Evolutionary conservation across 1,284 basidiomycete species (phyloP).

Genomic region (Kwoniella shivajii): DNA sequence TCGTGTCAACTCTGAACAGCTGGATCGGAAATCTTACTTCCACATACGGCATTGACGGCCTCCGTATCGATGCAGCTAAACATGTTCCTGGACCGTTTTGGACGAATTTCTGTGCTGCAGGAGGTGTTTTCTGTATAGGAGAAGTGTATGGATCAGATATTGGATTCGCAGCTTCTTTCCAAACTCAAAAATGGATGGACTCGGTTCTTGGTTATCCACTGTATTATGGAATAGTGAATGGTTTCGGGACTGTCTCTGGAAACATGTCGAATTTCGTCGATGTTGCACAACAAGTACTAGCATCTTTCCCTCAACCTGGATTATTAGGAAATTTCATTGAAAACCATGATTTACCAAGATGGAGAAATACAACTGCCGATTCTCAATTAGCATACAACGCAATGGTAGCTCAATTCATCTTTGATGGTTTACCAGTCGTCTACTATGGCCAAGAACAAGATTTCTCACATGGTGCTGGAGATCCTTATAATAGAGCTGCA

Average conservation of each 20-base stretch:
- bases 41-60: constrained; percentile 63
- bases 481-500: constrained; percentile 74
- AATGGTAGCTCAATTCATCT: constrained; percentile 67
- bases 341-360: constrained; percentile 78
- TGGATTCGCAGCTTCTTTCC: constrained; percentile 53
- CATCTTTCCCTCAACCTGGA: constrained; percentile 56
- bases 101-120: constrained; percentile 63
- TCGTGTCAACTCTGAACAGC: constrained; percentile 61
- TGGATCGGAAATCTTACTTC: constrained; percentile 67
- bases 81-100: constrained; percentile 54
- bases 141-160: constrained; percentile 70
- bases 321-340: constrained; percentile 78
- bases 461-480: constrained; percentile 60
- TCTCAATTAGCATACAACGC: constrained; percentile 59
- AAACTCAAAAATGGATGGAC: constrained; percentile 49
- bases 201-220: constrained; percentile 62
- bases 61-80: constrained; percentile 78
- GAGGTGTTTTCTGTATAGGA: constrained; percentile 80
- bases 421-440: constrained; percentile 71
- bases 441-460: constrained; percentile 73
- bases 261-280: constrained; percentile 66
- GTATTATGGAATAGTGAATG: constrained; percentile 65
- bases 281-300: constrained; percentile 62
- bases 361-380: constrained; percentile 61
- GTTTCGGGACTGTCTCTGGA: constrained; percentile 61